Base-by-base conservation (phyloP, 2,329 filamentous ascomycete species). In the Dactylellina leptospora region DNA sequence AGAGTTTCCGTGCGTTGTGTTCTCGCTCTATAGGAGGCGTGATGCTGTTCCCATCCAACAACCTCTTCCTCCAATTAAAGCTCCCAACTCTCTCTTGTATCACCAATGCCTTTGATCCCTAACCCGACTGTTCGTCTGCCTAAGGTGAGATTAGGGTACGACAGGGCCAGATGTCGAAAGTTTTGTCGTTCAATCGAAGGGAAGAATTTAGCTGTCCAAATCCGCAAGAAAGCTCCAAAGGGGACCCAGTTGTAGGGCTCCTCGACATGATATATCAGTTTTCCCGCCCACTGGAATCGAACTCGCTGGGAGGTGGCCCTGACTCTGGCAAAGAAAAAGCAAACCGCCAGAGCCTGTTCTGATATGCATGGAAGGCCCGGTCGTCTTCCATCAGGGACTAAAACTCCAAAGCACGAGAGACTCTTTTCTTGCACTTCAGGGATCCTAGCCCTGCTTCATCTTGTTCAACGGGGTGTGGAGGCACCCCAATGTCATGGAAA, bases 181-280 rank as follows among this genome's bases (percentile, higher is more conserved):
- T n/a, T 51, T 25, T 70, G 64, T 58, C 20, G 62, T 63, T 71
- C 51, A 51, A 71, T 71, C 48, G 50, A 60, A 23, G 30, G 45
- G 36, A 51, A 58, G 10, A 47, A 63, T 48, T 25, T 44, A 58
- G 50, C 36, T 11, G 44, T 53, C 48, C 38, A 63, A 56, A 16
- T 45, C 33, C 22, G 25, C 27, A 40, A 47, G 36, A 54, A 58
- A 36, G 48, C 40, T 28, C 40, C 48, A 38, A 62, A 56, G 58
- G 44, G 30, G 33, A 42, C 58, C 40, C 30, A 58, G 51, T 16
- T 25, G 58, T 62, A 51, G 58, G 53, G 51, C 47, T 23, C 33
- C 66, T 71, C 56, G 58, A 71, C 66, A 71, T 71, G 50, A 71
- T 71, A 71, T 71, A 71, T 62, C 66, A 59, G 18, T 58, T 62